These are phyloP conservation scores for Venturia asperata DNA, from an alignment of 2,329 filamentous ascomycete species.

Conservation along the genomic window DNA sequence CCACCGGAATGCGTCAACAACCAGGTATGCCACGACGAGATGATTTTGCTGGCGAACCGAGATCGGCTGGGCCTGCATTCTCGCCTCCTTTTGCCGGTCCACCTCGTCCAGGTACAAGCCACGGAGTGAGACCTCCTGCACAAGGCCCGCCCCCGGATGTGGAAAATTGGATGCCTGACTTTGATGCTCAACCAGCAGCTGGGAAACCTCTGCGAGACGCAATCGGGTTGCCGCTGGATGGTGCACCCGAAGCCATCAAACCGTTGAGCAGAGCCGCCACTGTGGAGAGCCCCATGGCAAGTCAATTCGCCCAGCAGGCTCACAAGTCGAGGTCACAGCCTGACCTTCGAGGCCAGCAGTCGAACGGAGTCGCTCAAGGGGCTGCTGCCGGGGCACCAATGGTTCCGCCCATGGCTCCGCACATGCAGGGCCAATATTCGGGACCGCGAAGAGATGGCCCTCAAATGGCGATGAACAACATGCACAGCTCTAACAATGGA, in stretches of 20 bases:
- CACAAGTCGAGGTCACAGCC: conserved; percentile 61
- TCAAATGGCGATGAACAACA: conserved; percentile 9
- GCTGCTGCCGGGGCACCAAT: conserved; percentile 20
- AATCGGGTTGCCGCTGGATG: conserved; percentile 20
- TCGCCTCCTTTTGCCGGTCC: not conserved
- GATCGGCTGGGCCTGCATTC: not conserved
- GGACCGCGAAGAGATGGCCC: not conserved
- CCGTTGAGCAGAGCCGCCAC: conserved; percentile 20
- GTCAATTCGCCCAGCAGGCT: conserved; percentile 31
- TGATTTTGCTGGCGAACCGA: not conserved
- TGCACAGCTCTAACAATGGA: conserved; percentile 21
- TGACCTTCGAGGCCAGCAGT: conserved; percentile 43
- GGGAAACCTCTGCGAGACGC: conserved; percentile 21
- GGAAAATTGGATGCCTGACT: conserved; percentile 49
- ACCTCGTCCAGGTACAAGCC: conserved; percentile 15
- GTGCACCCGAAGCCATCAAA: conserved; percentile 21
- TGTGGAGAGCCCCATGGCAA: conserved; percentile 20
- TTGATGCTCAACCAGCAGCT: conserved; percentile 48
- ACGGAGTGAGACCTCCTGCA: conserved; percentile 16
- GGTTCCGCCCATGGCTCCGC: conserved; percentile 17
- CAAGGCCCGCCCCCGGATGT: conserved; percentile 28
- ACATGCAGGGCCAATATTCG: conserved; percentile 6
- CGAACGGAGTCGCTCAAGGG: conserved; percentile 14
- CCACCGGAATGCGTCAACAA: conserved; percentile 27
- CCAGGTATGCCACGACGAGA: conserved; percentile 18